Base-by-base conservation (phyloP, 768 basidiomycete genomes). In the Rhizopogon salebrosus region DNA sequence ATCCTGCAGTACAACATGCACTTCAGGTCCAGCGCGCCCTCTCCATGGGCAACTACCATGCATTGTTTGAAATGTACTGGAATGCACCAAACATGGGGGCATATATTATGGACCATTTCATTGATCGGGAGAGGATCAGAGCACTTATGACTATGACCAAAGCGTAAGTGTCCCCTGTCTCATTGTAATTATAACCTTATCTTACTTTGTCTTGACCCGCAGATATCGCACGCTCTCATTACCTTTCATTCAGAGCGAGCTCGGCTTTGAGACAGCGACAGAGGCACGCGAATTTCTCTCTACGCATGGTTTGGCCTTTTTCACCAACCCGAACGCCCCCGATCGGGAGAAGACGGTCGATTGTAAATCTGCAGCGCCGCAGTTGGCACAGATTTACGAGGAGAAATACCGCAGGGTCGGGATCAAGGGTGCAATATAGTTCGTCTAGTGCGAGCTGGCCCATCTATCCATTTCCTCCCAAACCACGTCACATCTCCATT, bases 91-190 rank as follows among this genome's bases (percentile, higher is more conserved):
- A 95, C 65, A 98, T 98, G 97, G 92, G 93, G 36, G 94, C 83
- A 50, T 98, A 98, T 70, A 93, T 99, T 64, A 97, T 99, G 92
- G 97, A 98, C 71, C 94, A 98, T 69, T 98, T 98, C 68, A 88
- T 98, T 62, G 83, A 85, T 62, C 80, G 97, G 62, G 97, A 98
- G 73, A 76, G 97, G 54, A 80, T 88, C 52, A 82, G 83, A 54
- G 94, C 93, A 2, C 68, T 99, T 55, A 82, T 92, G 64, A 83
- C 89, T 58, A 95, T 99, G 73, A 82, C 90, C 27, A 97, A 89
- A 80, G 89, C 91, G 97, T 98, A 61, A 63, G 95, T 80, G 34
- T 1, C 49, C 14, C 6, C 23, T 13, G 16, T 36, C 23, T 29
- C 8, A 22, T 26, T 11, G 16, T 43, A 23, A 23, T 37, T 20